Percentiles rank a stretch among this genome's conserved stretches.
phyloP scores from a whole-genome alignment of 2,329 filamentous ascomycete species.

The Aspergillus bombycis region DNA sequence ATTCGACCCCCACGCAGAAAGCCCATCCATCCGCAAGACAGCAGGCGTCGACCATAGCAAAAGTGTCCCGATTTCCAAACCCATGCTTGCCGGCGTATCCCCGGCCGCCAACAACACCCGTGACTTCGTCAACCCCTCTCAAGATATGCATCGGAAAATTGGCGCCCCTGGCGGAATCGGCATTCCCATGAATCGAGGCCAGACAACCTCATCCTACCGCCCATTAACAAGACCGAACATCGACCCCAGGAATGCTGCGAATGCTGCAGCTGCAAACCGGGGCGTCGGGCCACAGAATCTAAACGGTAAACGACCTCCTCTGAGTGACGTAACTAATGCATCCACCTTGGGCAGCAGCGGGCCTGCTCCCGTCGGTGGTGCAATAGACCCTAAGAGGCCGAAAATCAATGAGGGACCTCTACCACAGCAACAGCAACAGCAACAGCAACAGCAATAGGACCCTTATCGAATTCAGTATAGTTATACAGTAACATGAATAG shows the following conservation, averaged over 20 bases:
- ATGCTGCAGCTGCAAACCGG: constrained; percentile 23
- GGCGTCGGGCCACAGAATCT: constrained; percentile 31
- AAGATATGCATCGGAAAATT: constrained; percentile 39
- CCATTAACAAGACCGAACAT: constrained; percentile 49
- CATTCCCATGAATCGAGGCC: constrained; percentile 39
- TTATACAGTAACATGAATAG: constrained; percentile 14
- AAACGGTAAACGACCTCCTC: constrained; percentile 47
- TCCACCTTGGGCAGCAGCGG: constrained; percentile 24
- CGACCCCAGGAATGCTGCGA: constrained; percentile 28
- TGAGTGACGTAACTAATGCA: constrained; percentile 51
- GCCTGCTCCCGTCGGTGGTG: constrained; percentile 26
- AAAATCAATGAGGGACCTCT: constrained; percentile 27
- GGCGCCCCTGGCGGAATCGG: constrained; percentile 35
- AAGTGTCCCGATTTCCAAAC: constrained; percentile 70
- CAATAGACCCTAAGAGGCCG: constrained; percentile 38
- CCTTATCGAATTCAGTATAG: background rate
- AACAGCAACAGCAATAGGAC: constrained; percentile 19
- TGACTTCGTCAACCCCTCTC: constrained; percentile 41
- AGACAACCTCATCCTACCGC: constrained; percentile 45
- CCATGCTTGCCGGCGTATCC: constrained; percentile 36
- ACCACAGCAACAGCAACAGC: constrained; percentile 20
- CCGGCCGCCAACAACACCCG: constrained; percentile 36
- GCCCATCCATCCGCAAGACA: constrained; percentile 85
- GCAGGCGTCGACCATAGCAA: constrained; percentile 81
- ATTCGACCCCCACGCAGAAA: constrained; percentile 76